A percentile compares a stretch with the other conserved stretches of the same genome.
Conservation (phyloP, 176 grass and related monocot species). For the Urochloa ruziziensis region DNA sequence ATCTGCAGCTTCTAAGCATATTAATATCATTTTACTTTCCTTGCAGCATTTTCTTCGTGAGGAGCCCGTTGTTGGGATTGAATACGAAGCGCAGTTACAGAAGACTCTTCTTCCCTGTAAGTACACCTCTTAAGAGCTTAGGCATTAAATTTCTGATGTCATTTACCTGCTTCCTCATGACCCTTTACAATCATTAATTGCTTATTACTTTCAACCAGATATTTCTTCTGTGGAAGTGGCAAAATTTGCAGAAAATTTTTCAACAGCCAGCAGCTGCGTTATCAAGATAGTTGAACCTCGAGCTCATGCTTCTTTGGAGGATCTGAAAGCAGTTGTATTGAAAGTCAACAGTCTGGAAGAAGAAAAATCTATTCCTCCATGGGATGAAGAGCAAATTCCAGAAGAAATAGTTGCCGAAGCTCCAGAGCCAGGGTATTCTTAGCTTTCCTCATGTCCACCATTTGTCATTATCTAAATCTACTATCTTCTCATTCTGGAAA, state of each 20-base stretch:
- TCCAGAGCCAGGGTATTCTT: conserved; percentile 81
- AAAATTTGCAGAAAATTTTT: conserved; percentile 83
- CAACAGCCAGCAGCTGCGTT: conserved; percentile 88
- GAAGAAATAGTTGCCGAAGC: conserved; percentile 90
- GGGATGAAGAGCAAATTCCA: conserved; percentile 95
- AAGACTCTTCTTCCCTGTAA: conserved; percentile 96
- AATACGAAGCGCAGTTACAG: conserved; percentile 96
- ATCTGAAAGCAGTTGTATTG: conserved; percentile 67
- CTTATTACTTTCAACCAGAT: conserved; percentile 47
- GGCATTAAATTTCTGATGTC: conserved; percentile 26
- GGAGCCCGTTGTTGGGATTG: conserved; percentile 91
- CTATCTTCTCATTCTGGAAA: conserved; percentile 6
- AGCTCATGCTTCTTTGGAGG: conserved; percentile 78
- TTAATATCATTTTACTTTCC: background rate
- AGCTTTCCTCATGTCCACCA: background rate
- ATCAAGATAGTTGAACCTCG: conserved; percentile 96
- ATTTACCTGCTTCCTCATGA: background rate
- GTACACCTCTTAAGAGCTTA: conserved; percentile 26
- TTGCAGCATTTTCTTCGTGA: conserved; percentile 88
- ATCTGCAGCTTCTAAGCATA: conserved; percentile 18
- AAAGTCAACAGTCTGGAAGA: conserved; percentile 82
- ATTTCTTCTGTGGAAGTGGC: conserved; percentile 83
- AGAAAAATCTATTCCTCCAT: conserved; percentile 63
- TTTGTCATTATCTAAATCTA: conserved; percentile 12
- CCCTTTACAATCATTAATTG: background rate